These are phyloP conservation scores for Martiniozyma asiatica DNA, from an alignment of 1,139 yeast genomes.

Conservation along the genomic window DNA sequence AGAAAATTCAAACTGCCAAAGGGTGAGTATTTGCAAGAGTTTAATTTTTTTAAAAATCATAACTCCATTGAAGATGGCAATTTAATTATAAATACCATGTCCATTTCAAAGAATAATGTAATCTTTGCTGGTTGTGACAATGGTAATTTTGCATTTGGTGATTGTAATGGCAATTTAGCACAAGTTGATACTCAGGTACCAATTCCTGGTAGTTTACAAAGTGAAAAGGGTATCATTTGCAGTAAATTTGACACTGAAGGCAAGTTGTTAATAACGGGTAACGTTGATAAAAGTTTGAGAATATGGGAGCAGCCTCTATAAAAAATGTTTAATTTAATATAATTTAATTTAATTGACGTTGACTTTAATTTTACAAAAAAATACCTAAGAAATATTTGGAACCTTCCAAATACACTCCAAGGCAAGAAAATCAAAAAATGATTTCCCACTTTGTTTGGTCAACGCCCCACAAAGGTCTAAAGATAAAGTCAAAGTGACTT, in stretches of 20 bases:
- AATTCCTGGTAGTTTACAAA: constrained; percentile 58
- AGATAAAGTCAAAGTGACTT: no score
- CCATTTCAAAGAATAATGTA: constrained; percentile 48
- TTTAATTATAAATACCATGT: constrained; percentile 52
- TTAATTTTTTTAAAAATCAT: constrained; percentile 38
- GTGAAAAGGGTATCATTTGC: constrained; percentile 60
- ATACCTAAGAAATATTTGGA: no score
- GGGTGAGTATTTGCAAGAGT: constrained; percentile 45
- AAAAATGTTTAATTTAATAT: no score
- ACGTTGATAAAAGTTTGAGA: constrained; percentile 80
- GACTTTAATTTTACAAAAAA: no score
- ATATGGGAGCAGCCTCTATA: constrained; percentile 75
- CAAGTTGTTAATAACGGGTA: constrained; percentile 70
- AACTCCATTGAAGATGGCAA: constrained; percentile 25
- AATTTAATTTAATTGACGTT: no score
- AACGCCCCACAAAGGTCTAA: no score
- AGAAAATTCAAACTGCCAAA: constrained; percentile 78
- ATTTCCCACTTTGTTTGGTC: no score
- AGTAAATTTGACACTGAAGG: constrained; percentile 76
- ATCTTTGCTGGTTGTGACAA: constrained; percentile 78
- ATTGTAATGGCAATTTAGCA: constrained; percentile 60
- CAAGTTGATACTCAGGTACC: constrained; percentile 41
- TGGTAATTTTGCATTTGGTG: constrained; percentile 68
- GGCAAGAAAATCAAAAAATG: no score
- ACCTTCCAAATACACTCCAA: no score